phyloP scores from a whole-genome alignment of 495 filamentous ascomycete species.

The Parathielavia appendiculata region DNA sequence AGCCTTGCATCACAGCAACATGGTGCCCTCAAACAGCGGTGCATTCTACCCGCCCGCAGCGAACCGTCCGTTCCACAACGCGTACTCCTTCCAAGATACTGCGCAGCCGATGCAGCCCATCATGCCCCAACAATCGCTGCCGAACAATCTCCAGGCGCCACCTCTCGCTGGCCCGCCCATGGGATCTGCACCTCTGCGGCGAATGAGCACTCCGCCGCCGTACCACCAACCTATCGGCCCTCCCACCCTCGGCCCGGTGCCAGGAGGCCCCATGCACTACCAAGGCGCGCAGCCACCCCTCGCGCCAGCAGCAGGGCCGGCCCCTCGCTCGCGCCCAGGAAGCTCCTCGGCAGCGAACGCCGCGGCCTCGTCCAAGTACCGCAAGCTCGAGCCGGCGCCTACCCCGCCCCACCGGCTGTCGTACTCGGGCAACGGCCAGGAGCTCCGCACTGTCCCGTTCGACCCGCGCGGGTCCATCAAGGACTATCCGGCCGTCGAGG shows the following conservation, averaged over 20 bases:
- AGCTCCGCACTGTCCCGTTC: constrained; percentile 45
- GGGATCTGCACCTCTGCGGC: constrained; percentile 5
- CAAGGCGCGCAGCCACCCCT: constrained; percentile 2
- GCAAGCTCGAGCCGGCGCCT: constrained; percentile 46
- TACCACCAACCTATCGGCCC: constrained; percentile 7
- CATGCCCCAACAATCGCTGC: constrained; percentile 18
- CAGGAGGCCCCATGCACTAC: constrained; percentile 4
- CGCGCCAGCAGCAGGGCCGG: constrained; percentile 9
- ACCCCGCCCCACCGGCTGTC: constrained; percentile 41
- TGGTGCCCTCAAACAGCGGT: constrained; percentile 39
- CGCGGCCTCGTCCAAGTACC: constrained; percentile 34
- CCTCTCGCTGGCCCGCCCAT: constrained; percentile 5
- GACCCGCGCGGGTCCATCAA: constrained; percentile 46
- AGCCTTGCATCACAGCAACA: constrained; percentile 22
- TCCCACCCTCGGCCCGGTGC: background rate
- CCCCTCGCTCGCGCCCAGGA: constrained; percentile 21
- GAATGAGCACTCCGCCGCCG: constrained; percentile 21
- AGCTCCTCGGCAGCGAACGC: constrained; percentile 30
- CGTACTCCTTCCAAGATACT: constrained; percentile 34
- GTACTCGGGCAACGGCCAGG: constrained; percentile 37
- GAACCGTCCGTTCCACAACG: constrained; percentile 39
- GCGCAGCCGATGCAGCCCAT: constrained; percentile 23
- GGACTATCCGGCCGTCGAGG: constrained; percentile 41
- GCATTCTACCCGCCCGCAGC: constrained; percentile 35
- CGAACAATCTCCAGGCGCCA: constrained; percentile 1